Base-by-base conservation (phyloP, 768 basidiomycete species). In the Tulasnella sp. region DNA sequence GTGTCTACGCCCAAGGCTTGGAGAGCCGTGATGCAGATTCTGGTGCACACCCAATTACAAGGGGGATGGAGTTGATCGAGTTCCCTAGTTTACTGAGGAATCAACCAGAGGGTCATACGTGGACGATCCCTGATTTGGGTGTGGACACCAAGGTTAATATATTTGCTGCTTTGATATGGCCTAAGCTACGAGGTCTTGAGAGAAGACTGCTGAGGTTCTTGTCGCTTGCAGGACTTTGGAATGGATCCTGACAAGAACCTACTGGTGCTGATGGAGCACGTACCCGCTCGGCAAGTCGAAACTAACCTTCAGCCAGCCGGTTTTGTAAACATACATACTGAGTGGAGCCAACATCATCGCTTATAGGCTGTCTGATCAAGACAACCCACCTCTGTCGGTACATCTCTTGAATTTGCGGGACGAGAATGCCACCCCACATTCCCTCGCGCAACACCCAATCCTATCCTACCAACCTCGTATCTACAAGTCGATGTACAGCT, bases 201-300 rank as follows among this genome's bases (percentile, higher is more conserved):
- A 38, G 34, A 38, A 38, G 34, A 38, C 34, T 15, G 34, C 5
- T 38, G 15, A 38, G 15, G 34, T 15, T 38, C 34, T 15, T 7
- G 5, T 38, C 7, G 15, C 15, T 17, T 21, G 9, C n/a, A 59
- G 57, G 57, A 59, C 21, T 59, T 59, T 34, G 57, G 57, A 10
- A 59, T 59, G 57, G 57, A 59, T 50, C 57, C 57, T 7, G 57
- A 59, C 24, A 59, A 49, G 46, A 19, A 59, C 21, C 22, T 59
- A 5, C 46, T 59, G 4, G 31, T 59, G 10, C 30, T 59, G 11
- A 27, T 59, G 46, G 46, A 49, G 30, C 30, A 30, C 27, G 34
- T 42, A 10, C 54, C 54, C 10, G 15, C 15, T 24, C 34, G 15
- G 54, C 44, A 30, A 44, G 54, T 24, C n/a, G n/a, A n/a, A n/a